A percentile compares a stretch with the other conserved stretches of the same genome.
These are phyloP conservation scores for Nicotiana tabacum DNA, from an alignment of 257 asterid species.

Conservation along the genomic window DNA sequence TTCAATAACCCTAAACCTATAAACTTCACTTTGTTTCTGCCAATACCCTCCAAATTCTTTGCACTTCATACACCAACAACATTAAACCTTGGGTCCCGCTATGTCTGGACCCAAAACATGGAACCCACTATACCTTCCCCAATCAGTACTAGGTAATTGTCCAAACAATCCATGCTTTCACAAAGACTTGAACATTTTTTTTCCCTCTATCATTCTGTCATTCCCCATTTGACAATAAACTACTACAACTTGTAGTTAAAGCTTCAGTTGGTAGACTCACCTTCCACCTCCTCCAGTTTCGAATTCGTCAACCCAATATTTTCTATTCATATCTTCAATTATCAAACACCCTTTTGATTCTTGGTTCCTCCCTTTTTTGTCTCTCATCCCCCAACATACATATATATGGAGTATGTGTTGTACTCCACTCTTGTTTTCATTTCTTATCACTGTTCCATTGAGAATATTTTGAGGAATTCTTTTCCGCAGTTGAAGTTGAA, in stretches of 20 bases:
- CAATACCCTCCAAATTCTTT: background rate
- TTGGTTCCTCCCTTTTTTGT: background rate
- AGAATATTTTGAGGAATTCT: background rate
- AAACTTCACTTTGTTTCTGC: too few species aligned
- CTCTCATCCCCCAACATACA: background rate
- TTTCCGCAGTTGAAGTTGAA: too few species aligned
- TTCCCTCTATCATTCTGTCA: background rate
- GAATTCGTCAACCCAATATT: background rate
- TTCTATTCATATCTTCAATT: background rate
- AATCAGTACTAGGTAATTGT: too few species aligned
- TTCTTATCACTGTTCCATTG: background rate
- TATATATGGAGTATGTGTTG: background rate
- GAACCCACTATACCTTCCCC: background rate
- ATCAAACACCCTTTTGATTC: background rate
- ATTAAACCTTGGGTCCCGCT: background rate
- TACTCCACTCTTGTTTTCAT: background rate
- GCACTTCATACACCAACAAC: background rate
- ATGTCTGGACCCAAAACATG: background rate
- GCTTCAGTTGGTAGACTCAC: background rate
- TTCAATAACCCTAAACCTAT: accelerated
- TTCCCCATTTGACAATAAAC: background rate
- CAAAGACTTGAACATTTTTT: too few species aligned
- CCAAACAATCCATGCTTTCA: background rate
- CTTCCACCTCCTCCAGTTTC: background rate
- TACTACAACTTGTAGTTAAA: background rate